A percentile compares a stretch with the other conserved stretches of the same genome.
Evolutionary conservation across 352 stramenopile genomes (phyloP).

Genomic region (Pythium guiyangense): DNA sequence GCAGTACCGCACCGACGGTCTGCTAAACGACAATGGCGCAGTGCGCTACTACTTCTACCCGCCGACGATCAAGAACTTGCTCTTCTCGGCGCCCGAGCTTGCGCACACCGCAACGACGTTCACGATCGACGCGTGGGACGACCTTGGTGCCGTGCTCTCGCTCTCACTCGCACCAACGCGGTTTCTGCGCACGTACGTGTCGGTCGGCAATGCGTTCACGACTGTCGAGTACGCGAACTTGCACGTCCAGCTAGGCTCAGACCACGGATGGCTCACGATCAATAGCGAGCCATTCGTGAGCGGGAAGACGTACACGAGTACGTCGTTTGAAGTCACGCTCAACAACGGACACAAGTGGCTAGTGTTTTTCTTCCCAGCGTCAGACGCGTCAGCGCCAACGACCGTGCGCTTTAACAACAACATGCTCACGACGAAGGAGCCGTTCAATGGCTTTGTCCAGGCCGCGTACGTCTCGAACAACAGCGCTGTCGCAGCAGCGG

Average conservation of each 20-base stretch:
- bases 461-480: conserved; percentile 54
- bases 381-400: conserved; percentile 1
- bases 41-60: conserved; percentile 84
- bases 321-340: conserved; percentile 52
- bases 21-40: conserved; percentile 74
- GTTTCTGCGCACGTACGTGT: conserved; percentile 50
- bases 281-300: conserved; percentile 39
- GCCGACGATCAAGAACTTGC: conserved; percentile 65
- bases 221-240: conserved; percentile 67
- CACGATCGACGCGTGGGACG: conserved; percentile 66
- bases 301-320: conserved; percentile 28
- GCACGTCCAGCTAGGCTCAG: conserved; percentile 54
- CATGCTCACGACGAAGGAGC: conserved; percentile 39
- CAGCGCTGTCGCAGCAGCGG: conserved; percentile 8
- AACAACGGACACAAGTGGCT: conserved; percentile 79
- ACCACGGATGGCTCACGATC: conserved; percentile 55
- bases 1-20: conserved; percentile 66
- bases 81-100: conserved; percentile 61
- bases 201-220: conserved; percentile 74
- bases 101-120: conserved; percentile 16
- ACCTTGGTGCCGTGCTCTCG: conserved; percentile 58
- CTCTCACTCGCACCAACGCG: conserved; percentile 15
- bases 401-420: conserved; percentile 34
- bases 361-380: conserved; percentile 50
- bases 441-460: conserved; percentile 68